Base-by-base conservation (phyloP, 108 stramenopile species). In the Pelagomonas calceolata region DNA sequence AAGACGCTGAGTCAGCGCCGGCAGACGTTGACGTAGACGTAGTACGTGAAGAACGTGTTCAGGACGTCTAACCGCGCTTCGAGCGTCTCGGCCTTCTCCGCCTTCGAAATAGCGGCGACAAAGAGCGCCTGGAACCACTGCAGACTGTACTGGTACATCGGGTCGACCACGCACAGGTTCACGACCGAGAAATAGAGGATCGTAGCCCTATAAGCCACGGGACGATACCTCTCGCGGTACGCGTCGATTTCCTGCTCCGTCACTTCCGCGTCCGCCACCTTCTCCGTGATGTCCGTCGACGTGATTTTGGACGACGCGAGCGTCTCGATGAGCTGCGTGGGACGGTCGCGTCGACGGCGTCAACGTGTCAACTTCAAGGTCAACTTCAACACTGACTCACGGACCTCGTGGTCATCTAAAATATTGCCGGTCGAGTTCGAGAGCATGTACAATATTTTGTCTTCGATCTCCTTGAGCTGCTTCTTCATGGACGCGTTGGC, bases 131-230 rank as follows among this genome's bases (percentile, higher is more conserved):
- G 83, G 78, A 80, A 88, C 85, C 85, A 88, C 66, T 83, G 78
- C 4, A 88, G 79, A 4, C 74, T 76, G 85, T 84, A 88, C 80
- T 88, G 87, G 79, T 85, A 85, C 85, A 85, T 85, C 17, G 83
- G 81, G 66, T 85, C 83, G 16, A 85, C 66, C 51, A 71, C 45
- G 67, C 81, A 79, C 34, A 85, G 67, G 17, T 71, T 66, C 30
- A 81, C 83, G 63, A 85, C 79, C 33, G 84, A 81, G 69, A 85
- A 85, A 67, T 85, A 85, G 65, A 85, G 78, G 29, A 84, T 70
- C 30, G 76, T 75, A 14, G 83, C 85, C 21, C 85, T 66, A 17
- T 70, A 79, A 30, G 85, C 85, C 43, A 85, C 85, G 15, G 84
- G 76, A 18, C 84, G 79, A 66, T 85, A 85, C 43, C 43, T 34